Evolutionary conservation across 352 stramenopile genomes (phyloP).

Genomic region (Phytopythium vexans): DNA sequence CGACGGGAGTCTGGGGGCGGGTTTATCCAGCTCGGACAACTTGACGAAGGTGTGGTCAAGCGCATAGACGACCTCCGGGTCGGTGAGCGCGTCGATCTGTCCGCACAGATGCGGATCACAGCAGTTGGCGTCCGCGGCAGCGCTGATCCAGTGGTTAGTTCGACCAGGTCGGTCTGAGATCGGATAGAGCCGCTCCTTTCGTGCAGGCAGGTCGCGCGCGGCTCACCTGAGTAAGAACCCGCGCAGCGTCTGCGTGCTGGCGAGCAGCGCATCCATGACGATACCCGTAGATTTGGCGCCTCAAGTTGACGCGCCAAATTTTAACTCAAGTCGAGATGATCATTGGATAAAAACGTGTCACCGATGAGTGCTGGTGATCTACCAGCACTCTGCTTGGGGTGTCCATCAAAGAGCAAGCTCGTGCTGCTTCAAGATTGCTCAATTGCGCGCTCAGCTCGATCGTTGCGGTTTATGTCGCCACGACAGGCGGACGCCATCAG

Average conservation of each 20-base stretch:
- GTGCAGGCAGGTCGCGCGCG: background rate
- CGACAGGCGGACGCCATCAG: no score
- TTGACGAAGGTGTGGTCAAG: conserved; percentile 41
- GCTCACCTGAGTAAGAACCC: conserved; percentile 34
- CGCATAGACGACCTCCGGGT: conserved; percentile 18
- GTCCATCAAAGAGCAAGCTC: no score
- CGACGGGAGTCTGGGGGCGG: conserved; percentile 17
- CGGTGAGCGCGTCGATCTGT: conserved; percentile 8
- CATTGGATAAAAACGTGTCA: background rate
- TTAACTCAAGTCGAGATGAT: background rate
- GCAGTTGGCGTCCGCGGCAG: conserved; percentile 6
- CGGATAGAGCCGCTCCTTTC: background rate
- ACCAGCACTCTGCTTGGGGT: no score
- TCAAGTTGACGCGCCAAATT: background rate
- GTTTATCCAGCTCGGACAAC: conserved; percentile 8
- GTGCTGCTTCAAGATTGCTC: no score
- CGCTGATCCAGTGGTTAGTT: conserved; percentile 7
- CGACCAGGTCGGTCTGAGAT: background rate
- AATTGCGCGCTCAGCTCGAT: no score
- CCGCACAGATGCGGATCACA: conserved; percentile 8
- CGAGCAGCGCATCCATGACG: conserved; percentile 31
- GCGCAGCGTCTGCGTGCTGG: conserved; percentile 25
- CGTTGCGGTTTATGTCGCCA: no score
- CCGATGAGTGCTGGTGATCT: no score
- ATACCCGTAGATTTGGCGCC: background rate